Evolutionary conservation across 768 basidiomycete species (phyloP), one percentile per base, ranked within the genome.

Genomic region (Phylloporus arenicola): DNA sequence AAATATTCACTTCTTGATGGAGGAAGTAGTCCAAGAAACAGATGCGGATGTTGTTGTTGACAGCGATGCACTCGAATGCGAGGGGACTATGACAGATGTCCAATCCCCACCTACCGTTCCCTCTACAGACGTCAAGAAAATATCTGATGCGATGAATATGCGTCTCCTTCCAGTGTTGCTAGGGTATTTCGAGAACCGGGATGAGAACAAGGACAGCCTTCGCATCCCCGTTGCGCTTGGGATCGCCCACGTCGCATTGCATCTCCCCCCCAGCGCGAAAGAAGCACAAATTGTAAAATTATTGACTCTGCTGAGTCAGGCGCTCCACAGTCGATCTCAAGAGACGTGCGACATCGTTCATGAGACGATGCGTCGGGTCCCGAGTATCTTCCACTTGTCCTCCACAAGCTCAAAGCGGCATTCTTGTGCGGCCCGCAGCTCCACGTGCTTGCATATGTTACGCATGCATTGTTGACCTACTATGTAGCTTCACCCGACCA

Each of bases 341-440:
- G 93, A 97, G 57, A 92, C 90, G 1, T 76, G 96, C 51, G 92
- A 96, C 59, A 75, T 94, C 33, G 80, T 84, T 6, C 78, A 92
- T 13, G 88, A 92, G 45, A 86, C 92, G 0, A 68, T 96, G 7
- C 84, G 82, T 61, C 87, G 7, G 93, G 92, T 0, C 79, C 88
- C 0, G 68, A 75, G 0, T 90, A 88, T 63, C 80, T 98, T 9
- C 78, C 85, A 0, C 67, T 81, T 14, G 74, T 88, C 27, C 68
- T 97, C 34, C 82, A 81, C 31, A 93, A 97, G 64, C 72, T 98
- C 43, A 79, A 88, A n/a, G 80, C 75, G 0, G 91, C 94, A 1
- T 79, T 99, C 25, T 61, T 82, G 31, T 88, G 94, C 17, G 96
- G 96, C 6, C 95, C 96, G 1, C 95, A 98, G 48, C 78, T 97